Percentiles rank a stretch among this genome's conserved stretches.
phyloP scores from a whole-genome alignment of 495 filamentous ascomycete genomes.

The Neurospora africana region DNA sequence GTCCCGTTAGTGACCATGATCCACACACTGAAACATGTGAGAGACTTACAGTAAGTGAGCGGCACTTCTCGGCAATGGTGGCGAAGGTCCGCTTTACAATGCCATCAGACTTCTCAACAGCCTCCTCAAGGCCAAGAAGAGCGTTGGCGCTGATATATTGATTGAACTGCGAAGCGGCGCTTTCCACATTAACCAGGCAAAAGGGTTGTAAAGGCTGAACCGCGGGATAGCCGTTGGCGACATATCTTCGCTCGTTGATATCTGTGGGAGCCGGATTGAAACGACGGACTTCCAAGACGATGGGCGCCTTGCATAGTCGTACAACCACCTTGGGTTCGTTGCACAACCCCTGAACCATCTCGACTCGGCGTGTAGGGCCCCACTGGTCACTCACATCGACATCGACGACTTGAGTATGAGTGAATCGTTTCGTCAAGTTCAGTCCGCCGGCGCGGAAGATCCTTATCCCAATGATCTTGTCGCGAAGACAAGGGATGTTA shows the following conservation, averaged over 20 bases:
- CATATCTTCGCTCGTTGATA: slow-evolving; percentile 19
- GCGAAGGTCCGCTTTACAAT: slow-evolving; percentile 12
- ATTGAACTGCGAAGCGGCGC: slow-evolving; percentile 21
- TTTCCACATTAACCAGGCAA: slow-evolving; percentile 24
- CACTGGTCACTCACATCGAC: slow-evolving; percentile 7
- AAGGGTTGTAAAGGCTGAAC: slow-evolving; percentile 20
- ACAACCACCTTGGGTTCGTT: slow-evolving; percentile 7
- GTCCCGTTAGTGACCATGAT: not conserved
- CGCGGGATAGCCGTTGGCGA: slow-evolving; percentile 9
- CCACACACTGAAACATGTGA: not conserved
- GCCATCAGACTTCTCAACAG: slow-evolving; percentile 5
- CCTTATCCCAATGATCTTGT: slow-evolving; percentile 25
- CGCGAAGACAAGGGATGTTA: slow-evolving; percentile 28
- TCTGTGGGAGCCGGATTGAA: slow-evolving; percentile 24
- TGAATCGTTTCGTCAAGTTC: slow-evolving; percentile 28
- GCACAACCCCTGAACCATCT: slow-evolving; percentile 23
- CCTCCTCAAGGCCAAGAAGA: slow-evolving; percentile 8
- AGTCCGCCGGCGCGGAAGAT: slow-evolving; percentile 31
- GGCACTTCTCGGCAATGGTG: slow-evolving; percentile 13
- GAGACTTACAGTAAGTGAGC: slow-evolving; percentile 8
- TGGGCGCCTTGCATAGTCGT: slow-evolving; percentile 13
- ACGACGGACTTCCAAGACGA: slow-evolving; percentile 22
- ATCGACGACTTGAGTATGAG: slow-evolving; percentile 26
- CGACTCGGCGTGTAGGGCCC: slow-evolving; percentile 14
- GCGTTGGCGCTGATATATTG: slow-evolving; percentile 22